Base-by-base conservation (phyloP, 139 green algal genomes). In the Parachlorella kessleri region DNA sequence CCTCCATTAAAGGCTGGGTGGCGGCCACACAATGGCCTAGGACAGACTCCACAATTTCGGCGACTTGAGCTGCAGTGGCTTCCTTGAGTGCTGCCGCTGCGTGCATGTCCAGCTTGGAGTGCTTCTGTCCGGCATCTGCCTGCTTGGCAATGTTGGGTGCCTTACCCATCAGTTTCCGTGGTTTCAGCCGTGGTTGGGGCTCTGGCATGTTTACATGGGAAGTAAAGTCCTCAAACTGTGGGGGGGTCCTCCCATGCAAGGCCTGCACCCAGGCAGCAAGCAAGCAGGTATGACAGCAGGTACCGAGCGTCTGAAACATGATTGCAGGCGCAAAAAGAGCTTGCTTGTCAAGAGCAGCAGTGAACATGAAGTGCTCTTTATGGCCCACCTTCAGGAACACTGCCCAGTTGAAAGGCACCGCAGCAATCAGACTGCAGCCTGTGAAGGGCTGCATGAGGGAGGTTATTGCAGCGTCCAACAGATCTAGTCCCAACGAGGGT, bases 1-100 rank as follows among this genome's bases (percentile, higher is more conserved):
- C 85, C 28, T 86, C 84, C 90, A 97, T 95, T 5, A 97, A 80
- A 6, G 93, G 90, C 39, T 75, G 40, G 10, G 3, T 35, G 9
- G 53, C 14, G 8, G 37, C 69, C n/a, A 95, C 81, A 0, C 26
- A 9, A 7, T 30, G 28, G 26, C 87, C 89, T 8, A 93, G 30
- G 32, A 91, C 68, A 4, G 6, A 28, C 66, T 55, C 48, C 40
- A 81, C 82, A 2, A 82, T 2, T 1, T 59, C 23, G 1, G 70
- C 26, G 6, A 85, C 63, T 37, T 81, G 42, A 3, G 2, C 9
- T 2, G 8, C 23, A 23, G 66, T 70, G 54, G 36, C 37, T 4
- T 8, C 72, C 0, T 23, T 0, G n/a, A 38, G 55, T 38, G 41
- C n/a, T 6, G 9, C n/a, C 2, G 28, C 5, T 5, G 23, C 21